Evolutionary conservation across 306 rosid species (phyloP), one percentile per base, ranked within the genome.

Genomic region (Betula pendula): DNA sequence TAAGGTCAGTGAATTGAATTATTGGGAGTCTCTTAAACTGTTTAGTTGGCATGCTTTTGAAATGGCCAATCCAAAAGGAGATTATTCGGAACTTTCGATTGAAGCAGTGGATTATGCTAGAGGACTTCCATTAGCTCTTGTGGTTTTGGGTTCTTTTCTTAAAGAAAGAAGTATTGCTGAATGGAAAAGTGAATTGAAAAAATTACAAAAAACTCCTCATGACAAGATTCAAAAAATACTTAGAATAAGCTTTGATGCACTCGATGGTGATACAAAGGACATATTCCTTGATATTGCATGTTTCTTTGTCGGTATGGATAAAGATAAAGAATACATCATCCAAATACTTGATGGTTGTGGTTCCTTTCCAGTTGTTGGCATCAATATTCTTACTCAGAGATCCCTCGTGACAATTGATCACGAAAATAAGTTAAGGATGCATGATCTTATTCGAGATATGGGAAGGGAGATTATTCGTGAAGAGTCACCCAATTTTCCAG

Each of bases 231-330:
- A 82, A 10, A 33, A 56, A 71, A 75, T 50, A 35, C 59, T 83
- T 3, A 69, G 25, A 45, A 70, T 79, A 79, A 79, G 81, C n/a
- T 71, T 31, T 65, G 79, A 83, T 25, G 75, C 80, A 3, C 31
- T 80, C 6, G 40, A 29, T 17, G 69, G 77, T 71, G 33, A 49
- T 0, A 67, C 29, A 5, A 77, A 68, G 42, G 83, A 81, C 20
- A 82, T 82, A 48, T 87, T 87, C 22, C 86, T 84, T 29, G 85
- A 87, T 49, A 70, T 87, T 24, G 71, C 81, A 15, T 82, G 83
- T 71, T 87, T 84, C 75, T 84, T 87, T 45, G 74, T 79, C 0
- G 86, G 90, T 0, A 76, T 73, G 74, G 52, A 81, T 0, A 49
- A 2, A 31, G 45, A 27, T 0, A 49, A 2, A 31, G 45, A 27